Evolutionary conservation across 208 protist genomes (phyloP).

Genomic region (Kentomonas sorsogonicus): DNA sequence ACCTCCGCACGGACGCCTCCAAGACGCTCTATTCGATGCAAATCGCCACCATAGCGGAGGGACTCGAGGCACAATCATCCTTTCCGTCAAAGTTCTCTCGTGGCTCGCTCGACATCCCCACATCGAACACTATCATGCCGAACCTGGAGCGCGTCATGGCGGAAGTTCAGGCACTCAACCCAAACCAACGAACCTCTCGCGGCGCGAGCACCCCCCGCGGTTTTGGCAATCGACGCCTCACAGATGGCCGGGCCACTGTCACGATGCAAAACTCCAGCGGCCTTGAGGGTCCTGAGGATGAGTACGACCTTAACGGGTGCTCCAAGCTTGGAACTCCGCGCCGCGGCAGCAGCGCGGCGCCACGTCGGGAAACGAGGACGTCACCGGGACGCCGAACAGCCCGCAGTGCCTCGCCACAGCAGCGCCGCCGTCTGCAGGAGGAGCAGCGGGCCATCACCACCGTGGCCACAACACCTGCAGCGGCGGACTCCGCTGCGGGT

Average conservation of each 20-base stretch:
- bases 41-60: conserved; percentile 79
- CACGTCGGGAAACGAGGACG: too few relatives aligned
- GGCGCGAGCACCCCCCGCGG: too few relatives aligned
- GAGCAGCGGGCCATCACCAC: background rate
- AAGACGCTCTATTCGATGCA: conserved; percentile 79
- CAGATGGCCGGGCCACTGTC: too few relatives aligned
- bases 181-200: too few relatives aligned
- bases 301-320: too few relatives aligned
- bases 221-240: too few relatives aligned
- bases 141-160: conserved; percentile 69
- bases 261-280: too few relatives aligned
- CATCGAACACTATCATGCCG: conserved; percentile 38
- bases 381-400: too few relatives aligned
- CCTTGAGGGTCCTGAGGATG: too few relatives aligned
- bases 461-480: background rate
- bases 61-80: conserved; percentile 31
- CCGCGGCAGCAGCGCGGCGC: too few relatives aligned
- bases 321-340: too few relatives aligned
- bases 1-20: conserved; percentile 44
- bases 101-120: conserved; percentile 37
- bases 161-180: conserved; percentile 50
- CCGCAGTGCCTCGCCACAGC: too few relatives aligned
- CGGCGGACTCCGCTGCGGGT: background rate
- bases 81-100: conserved; percentile 47
- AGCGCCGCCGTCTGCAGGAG: background rate